Evolutionary conservation across 164 flowering plant species (phyloP).

Genomic region (Dillenia suffruticosa): DNA sequence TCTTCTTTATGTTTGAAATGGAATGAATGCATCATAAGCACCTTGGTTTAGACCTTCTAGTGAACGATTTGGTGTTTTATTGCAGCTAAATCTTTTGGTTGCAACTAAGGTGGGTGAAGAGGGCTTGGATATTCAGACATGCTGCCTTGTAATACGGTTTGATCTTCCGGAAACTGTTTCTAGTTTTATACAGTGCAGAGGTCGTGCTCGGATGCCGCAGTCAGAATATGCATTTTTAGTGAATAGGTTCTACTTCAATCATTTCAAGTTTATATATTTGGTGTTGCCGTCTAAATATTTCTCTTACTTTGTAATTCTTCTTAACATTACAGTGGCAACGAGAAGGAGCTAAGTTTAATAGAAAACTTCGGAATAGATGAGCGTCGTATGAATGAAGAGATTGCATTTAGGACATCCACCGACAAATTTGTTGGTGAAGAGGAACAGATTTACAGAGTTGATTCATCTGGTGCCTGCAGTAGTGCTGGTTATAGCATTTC

Average conservation of each 20-base stretch:
- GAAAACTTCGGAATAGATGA: constrained; percentile 52
- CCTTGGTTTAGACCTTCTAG: too few relatives aligned
- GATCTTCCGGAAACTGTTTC: constrained; percentile 93
- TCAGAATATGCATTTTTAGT: constrained; percentile 96
- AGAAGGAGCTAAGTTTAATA: constrained; percentile 52
- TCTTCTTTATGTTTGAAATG: too few relatives aligned
- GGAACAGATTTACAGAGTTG: constrained; percentile 58
- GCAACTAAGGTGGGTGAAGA: constrained; percentile 99
- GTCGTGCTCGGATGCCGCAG: constrained; percentile 95
- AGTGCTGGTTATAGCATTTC: constrained; percentile 63
- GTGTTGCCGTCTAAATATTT: not conserved
- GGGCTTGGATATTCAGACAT: constrained; percentile 98
- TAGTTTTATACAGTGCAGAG: constrained; percentile 96
- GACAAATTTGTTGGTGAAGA: constrained; percentile 33
- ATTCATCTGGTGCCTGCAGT: constrained; percentile 73
- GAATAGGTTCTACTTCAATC: constrained; percentile 49
- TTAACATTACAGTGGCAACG: constrained; percentile 50
- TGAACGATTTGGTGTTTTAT: not conserved
- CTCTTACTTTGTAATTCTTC: constrained; percentile 4
- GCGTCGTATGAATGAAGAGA: constrained; percentile 69
- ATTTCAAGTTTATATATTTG: not conserved
- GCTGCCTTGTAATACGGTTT: constrained; percentile 92
- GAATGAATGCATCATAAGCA: too few relatives aligned
- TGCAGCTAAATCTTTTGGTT: constrained; percentile 84
- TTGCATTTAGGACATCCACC: constrained; percentile 47